A percentile compares a stretch with the other conserved stretches of the same genome.
phyloP scores from a whole-genome alignment of 345 rosid species.

The Salix udensis region DNA sequence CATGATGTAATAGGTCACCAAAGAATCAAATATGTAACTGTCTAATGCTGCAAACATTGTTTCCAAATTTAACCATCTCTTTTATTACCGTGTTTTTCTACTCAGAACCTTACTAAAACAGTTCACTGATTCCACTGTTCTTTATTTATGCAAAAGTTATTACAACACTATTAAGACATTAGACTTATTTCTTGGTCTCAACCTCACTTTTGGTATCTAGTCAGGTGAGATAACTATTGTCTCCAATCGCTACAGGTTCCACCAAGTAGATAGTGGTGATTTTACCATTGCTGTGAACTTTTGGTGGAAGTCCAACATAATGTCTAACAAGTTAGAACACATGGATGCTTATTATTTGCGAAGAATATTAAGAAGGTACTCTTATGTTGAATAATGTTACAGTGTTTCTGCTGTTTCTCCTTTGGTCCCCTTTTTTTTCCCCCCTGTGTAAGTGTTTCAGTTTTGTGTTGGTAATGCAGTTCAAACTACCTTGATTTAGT shows the following conservation, averaged over 20 bases:
- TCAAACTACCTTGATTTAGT: slow-evolving; percentile 22
- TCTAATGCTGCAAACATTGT: neutral
- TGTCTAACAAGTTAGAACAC: slow-evolving; percentile 63
- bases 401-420: slow-evolving; percentile 1
- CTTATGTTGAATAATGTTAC: neutral
- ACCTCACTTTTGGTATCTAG: slow-evolving; percentile 1
- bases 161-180: neutral
- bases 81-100: neutral
- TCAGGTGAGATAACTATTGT: slow-evolving; percentile 21
- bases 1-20: neutral
- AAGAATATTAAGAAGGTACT: slow-evolving; percentile 63
- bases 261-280: slow-evolving; percentile 79
- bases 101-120: neutral
- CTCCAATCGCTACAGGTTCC: slow-evolving; percentile 59
- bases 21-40: neutral
- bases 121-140: neutral
- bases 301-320: slow-evolving; percentile 78
- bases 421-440: neutral
- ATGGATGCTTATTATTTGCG: slow-evolving; percentile 90
- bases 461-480: slow-evolving; percentile 9
- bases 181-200: slow-evolving; percentile 1
- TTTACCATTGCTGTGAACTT: slow-evolving; percentile 79
- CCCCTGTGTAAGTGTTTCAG: neutral
- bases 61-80: neutral
- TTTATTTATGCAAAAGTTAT: neutral